Base-by-base conservation (phyloP, 228 moss, liverwort and hornwort species). In the Sphagnum fallax region DNA sequence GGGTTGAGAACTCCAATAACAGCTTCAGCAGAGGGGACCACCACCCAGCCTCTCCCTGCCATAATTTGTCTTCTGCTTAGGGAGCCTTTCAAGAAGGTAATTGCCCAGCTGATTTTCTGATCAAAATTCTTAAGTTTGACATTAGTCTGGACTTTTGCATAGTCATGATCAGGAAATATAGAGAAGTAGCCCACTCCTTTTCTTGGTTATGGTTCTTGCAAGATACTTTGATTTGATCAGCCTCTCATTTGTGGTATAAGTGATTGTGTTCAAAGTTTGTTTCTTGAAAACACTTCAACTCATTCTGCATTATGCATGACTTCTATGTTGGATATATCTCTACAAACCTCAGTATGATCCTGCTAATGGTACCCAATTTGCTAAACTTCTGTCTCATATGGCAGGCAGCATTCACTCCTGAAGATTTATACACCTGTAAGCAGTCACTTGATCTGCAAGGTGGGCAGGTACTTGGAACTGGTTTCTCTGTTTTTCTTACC, bases 371-470 rank as follows among this genome's bases (percentile, higher is more conserved):
- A 32, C 32, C 32, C 32, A 32, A 32, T 32, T 32, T 32, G 32
- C 32, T 32, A 32, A 32, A 2, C 32, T 32, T 32, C 2, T 32
- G 32, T 32, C 32, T 32, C 32, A 32, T 32, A 3, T 75, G 68
- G 48, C 73, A 94, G 94, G 94, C 91, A 71, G 88, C 84, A 67
- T 94, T 94, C 73, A 89, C 86, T 51, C 94, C 94, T 55, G 89
- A 89, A 73, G 91, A 90, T 72, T 70, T 94, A 10, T 86, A 88
- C 47, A 88, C 73, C 66, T 72, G 88, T 49, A 94, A 94, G 74
- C 84, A 84, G 53, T 88, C 88, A 51, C 77, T 94, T 14, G 94
- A 94, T 51, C 68, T 78, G 69, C 78, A 89, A 61, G 62, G 73
- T 62, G 66, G 73, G 60, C 60, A 73, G 73, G 73, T 73, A 73